Evolutionary conservation across 257 asterid genomes (phyloP).

Genomic region (Coffea canephora): DNA sequence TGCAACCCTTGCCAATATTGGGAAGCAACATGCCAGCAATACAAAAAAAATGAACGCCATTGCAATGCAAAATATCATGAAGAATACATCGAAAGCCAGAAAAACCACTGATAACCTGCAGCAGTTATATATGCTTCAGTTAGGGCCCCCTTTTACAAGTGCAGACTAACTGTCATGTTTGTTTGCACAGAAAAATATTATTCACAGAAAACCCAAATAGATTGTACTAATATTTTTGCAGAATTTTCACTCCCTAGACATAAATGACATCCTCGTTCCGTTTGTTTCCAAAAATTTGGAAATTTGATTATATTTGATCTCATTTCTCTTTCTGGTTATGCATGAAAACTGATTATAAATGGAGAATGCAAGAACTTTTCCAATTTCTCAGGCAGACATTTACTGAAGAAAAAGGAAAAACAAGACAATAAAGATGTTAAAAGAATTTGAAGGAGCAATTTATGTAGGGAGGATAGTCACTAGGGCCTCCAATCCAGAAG

Average conservation of each 20-base stretch:
- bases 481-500: background rate
- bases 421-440: background rate
- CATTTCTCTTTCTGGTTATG: background rate
- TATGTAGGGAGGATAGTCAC: background rate
- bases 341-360: background rate
- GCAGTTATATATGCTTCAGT: constrained; percentile 9
- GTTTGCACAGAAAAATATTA: background rate
- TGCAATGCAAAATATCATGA: constrained; percentile 76
- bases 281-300: background rate
- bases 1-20: constrained; percentile 67
- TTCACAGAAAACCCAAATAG: background rate
- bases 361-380: background rate
- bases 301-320: background rate
- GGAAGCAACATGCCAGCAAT: constrained; percentile 69
- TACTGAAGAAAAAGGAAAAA: background rate
- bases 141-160: background rate
- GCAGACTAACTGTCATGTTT: background rate
- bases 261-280: background rate
- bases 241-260: background rate
- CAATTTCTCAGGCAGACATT: background rate
- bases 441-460: background rate
- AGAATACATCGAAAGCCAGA: constrained; percentile 81
- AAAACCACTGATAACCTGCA: constrained; percentile 84
- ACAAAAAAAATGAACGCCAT: constrained; percentile 66
- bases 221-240: background rate